Evolutionary conservation across 495 filamentous ascomycete species (phyloP).

Genomic region (Aspergillus indologenus): DNA sequence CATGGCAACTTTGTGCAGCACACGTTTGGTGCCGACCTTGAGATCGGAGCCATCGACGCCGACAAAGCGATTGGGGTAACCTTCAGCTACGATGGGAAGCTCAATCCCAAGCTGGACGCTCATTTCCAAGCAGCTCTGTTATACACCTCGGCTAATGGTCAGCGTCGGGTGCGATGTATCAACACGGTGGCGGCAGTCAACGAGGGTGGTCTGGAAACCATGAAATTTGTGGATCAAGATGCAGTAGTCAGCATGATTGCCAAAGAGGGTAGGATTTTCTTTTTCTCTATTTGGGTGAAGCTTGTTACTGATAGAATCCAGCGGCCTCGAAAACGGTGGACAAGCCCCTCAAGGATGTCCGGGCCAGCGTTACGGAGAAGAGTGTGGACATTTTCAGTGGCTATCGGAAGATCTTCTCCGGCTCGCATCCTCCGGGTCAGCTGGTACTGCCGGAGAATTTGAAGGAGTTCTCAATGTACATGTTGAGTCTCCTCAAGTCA

Average conservation of each 20-base stretch:
- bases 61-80: conserved; percentile 91
- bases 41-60: conserved; percentile 88
- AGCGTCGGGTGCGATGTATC: conserved; percentile 86
- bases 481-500: conserved; percentile 87
- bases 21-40: conserved; percentile 90
- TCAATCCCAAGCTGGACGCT: conserved; percentile 91
- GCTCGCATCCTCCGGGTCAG: conserved; percentile 84
- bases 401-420: conserved; percentile 87
- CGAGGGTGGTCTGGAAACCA: conserved; percentile 74
- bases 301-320: conserved; percentile 19
- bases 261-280: conserved; percentile 63
- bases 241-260: conserved; percentile 83
- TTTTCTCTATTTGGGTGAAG: background rate
- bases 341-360: conserved; percentile 78
- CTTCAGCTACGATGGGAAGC: conserved; percentile 95
- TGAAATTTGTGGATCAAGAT: conserved; percentile 94
- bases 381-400: conserved; percentile 90
- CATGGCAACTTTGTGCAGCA: conserved; percentile 96
- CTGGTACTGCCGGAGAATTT: conserved; percentile 92
- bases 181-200: conserved; percentile 92
- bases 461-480: conserved; percentile 97
- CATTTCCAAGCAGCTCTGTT: conserved; percentile 96
- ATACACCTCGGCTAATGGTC: conserved; percentile 87
- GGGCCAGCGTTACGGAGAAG: conserved; percentile 83
- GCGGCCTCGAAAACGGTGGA: conserved; percentile 80